Evolutionary conservation across 1,284 basidiomycete genomes (phyloP).

Genomic region (Leccinum solheimii): DNA sequence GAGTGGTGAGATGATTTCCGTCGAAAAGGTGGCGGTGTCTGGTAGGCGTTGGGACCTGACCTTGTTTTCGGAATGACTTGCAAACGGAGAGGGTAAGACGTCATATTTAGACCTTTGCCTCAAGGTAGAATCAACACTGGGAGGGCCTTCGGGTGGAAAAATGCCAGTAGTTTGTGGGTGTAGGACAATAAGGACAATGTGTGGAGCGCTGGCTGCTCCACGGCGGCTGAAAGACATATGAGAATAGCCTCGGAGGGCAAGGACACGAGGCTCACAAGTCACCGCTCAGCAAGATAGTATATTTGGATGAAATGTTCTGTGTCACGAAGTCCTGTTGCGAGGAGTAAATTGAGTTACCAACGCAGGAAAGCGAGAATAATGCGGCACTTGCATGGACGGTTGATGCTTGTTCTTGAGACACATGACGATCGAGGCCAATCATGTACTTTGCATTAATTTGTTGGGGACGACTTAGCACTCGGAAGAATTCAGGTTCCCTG

Average conservation of each 20-base stretch:
- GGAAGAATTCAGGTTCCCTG: slow-evolving; percentile 38
- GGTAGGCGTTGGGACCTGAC: slow-evolving; percentile 4
- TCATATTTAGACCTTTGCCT: slow-evolving; percentile 11
- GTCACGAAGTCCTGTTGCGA: slow-evolving; percentile 43
- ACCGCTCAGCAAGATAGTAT: slow-evolving; percentile 47
- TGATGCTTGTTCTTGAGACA: slow-evolving; percentile 43
- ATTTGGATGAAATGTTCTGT: slow-evolving; percentile 44
- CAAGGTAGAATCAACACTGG: slow-evolving; percentile 19
- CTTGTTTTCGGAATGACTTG: slow-evolving; percentile 16
- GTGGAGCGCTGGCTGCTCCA: slow-evolving; percentile 35
- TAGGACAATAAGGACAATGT: slow-evolving; percentile 44
- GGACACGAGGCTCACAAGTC: slow-evolving; percentile 47
- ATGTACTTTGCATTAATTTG: slow-evolving; percentile 41
- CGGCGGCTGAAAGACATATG: slow-evolving; percentile 42
- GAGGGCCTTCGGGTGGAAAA: slow-evolving; percentile 33
- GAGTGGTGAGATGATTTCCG: slow-evolving; percentile 41
- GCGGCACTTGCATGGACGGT: slow-evolving; percentile 40
- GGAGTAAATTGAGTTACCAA: neutral
- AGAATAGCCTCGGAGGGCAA: neutral
- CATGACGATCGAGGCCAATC: slow-evolving; percentile 37
- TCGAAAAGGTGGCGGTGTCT: slow-evolving; percentile 33
- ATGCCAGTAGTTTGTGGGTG: slow-evolving; percentile 44
- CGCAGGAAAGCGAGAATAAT: neutral
- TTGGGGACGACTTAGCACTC: slow-evolving; percentile 39
- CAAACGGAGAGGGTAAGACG: slow-evolving; percentile 13